phyloP scores from a whole-genome alignment of 2,329 filamentous ascomycete species.

The Onygenales sp. region DNA sequence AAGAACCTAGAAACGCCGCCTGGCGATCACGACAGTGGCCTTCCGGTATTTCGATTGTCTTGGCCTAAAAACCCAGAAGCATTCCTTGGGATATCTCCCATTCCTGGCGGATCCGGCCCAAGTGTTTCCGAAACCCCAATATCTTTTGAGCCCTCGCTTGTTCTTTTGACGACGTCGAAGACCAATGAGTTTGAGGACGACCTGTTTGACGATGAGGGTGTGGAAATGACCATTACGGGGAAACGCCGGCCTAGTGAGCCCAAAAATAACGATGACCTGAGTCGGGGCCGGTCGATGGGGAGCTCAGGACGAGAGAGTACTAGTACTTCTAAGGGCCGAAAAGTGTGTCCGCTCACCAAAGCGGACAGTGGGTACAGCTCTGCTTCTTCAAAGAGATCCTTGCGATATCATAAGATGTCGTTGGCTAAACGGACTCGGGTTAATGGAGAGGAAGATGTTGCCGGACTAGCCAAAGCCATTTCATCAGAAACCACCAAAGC shows the following conservation, averaged over 20 bases:
- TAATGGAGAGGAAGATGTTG: not conserved
- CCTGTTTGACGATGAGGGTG: not conserved
- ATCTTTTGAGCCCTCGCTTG: not conserved
- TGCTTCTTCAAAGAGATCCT: constrained; percentile 16
- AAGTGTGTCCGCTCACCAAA: constrained; percentile 19
- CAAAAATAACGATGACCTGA: not conserved
- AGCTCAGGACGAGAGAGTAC: constrained; percentile 5
- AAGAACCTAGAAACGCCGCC: not conserved
- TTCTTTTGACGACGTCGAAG: not conserved
- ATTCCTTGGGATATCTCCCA: not conserved
- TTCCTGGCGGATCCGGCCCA: not conserved
- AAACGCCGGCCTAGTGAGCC: not conserved
- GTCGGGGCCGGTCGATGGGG: constrained; percentile 5
- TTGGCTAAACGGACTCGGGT: not conserved
- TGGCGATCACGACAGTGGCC: not conserved
- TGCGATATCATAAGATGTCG: not conserved
- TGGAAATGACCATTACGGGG: constrained; percentile 13
- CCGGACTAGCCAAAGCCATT: not conserved
- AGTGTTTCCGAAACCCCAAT: not conserved
- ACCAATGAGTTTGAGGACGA: not conserved
- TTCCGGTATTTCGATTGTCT: not conserved
- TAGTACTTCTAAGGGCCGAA: constrained; percentile 8
- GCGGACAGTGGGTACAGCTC: constrained; percentile 32
- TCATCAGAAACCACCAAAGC: not conserved
- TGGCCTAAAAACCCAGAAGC: not conserved